Base-by-base conservation (phyloP, 2,329 filamentous ascomycete genomes). In the Hymenoscyphus linearis region DNA sequence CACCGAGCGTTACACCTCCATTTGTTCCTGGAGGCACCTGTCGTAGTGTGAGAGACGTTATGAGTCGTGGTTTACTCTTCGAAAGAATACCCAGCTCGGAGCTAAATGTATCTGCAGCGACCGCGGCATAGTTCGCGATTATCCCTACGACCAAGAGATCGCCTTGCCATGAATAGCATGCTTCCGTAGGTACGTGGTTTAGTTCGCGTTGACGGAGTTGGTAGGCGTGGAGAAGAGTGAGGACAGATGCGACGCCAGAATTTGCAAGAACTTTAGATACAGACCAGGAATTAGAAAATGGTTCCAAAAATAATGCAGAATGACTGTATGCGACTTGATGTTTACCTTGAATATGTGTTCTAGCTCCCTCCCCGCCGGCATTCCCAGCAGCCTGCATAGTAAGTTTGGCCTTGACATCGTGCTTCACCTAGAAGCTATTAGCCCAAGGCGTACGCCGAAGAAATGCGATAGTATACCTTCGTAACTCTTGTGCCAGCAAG, bases 11-110 rank as follows among this genome's bases (percentile, higher is more conserved):
- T 9, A 99, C 90, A 16, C 93, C 95, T 35, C 95, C 95, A 72
- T 99, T 99, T 50, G 95, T 98, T 56, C 95, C 95, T 1, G 85
- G 88, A 0, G 95, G 93, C 0, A 98, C 95, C 65, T 85, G 82
- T 62, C 89, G 87, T 70, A 95, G 81, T 4, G 77, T 85, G 16
- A 82, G 85, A 14, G 90, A 93, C 3, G 91, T 97, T 72, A 99
- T 93, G 40, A 99, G 84, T 37, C 93, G 86, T 9, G 95, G 95
- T 52, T 84, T 78, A 26, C 82, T 82, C 62, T 81, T 84, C 6
- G 93, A 89, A 13, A 99, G 80, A 60, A 99, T 99, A 14, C 95
- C 95, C 22, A 99, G 85, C 77, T 99, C 95, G 12, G 92, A 96
- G 61, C 90, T 93, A 74, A 97, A 95, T 0, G 95, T 99, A 74